Evolutionary conservation across 768 basidiomycete genomes (phyloP).

Genomic region (Russula earlei): DNA sequence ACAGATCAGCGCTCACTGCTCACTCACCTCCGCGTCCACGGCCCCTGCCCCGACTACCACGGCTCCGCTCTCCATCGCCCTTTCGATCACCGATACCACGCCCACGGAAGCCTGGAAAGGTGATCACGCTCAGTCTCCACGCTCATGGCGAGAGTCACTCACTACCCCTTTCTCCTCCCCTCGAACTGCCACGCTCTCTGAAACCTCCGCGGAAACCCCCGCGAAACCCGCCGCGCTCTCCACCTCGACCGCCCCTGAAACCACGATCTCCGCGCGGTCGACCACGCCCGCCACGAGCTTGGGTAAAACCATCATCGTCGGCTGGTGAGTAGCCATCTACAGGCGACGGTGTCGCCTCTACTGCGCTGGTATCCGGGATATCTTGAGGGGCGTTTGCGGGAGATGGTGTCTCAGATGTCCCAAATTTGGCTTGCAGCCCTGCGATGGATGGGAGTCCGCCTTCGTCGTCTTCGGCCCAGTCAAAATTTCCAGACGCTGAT

Average conservation of each 20-base stretch:
- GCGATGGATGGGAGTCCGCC: constrained; percentile 70
- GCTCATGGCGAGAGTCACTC: background rate
- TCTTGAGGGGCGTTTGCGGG: constrained; percentile 29
- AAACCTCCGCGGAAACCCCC: constrained; percentile 38
- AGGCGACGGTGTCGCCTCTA: constrained; percentile 21
- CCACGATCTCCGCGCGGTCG: constrained; percentile 16
- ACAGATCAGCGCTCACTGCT: constrained; percentile 2
- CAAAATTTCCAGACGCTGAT: constrained; percentile 35
- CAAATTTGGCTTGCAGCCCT: constrained; percentile 66
- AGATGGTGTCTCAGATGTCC: constrained; percentile 42
- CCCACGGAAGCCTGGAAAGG: constrained; percentile 18
- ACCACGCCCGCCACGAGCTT: constrained; percentile 19
- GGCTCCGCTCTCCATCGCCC: constrained; percentile 22
- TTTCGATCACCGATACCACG: constrained; percentile 27
- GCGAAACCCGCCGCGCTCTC: constrained; percentile 23
- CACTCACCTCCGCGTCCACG: constrained; percentile 25
- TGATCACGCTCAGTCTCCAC: background rate
- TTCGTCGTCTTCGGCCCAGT: constrained; percentile 83
- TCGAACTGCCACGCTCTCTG: constrained; percentile 25
- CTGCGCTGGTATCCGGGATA: constrained; percentile 23
- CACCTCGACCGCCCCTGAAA: constrained; percentile 13
- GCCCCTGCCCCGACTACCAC: constrained; percentile 25
- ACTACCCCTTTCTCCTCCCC: constrained; percentile 21
- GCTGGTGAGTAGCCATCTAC: constrained; percentile 23
- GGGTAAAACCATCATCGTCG: constrained; percentile 57